Evolutionary conservation across 2,329 filamentous ascomycete genomes (phyloP).

Genomic region (Exophiala dermatitidis): DNA sequence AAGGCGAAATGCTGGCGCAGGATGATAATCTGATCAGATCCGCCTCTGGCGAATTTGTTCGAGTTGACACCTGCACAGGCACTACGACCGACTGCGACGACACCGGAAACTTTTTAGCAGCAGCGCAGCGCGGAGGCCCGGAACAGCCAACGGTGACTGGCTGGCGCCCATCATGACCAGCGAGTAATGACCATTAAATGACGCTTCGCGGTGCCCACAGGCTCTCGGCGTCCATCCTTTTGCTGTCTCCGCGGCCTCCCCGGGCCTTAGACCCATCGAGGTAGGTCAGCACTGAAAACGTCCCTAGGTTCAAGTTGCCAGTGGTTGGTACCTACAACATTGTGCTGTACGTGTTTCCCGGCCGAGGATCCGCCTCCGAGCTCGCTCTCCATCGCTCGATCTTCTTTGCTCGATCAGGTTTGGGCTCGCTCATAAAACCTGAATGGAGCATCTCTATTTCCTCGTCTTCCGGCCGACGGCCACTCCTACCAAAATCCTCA

Average conservation of each 20-base stretch:
- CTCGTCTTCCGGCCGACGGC: not conserved
- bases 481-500: not conserved
- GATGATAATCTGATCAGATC: not conserved
- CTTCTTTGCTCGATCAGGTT: constrained; percentile 2
- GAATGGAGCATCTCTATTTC: not conserved
- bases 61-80: not conserved
- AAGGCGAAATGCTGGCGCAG: constrained; percentile 10
- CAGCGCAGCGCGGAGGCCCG: not conserved
- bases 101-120: constrained; percentile 1
- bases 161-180: not conserved
- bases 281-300: not conserved
- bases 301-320: not conserved
- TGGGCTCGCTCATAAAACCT: constrained; percentile 4
- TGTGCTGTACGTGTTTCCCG: too few relatives aligned
- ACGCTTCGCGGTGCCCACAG: not conserved
- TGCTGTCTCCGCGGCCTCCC: constrained; percentile 6
- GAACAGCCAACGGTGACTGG: not conserved
- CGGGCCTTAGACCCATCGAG: not conserved
- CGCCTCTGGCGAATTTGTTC: constrained; percentile 15
- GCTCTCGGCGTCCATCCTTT: not conserved
- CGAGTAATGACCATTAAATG: not conserved
- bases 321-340: too few relatives aligned
- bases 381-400: constrained; percentile 6
- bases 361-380: not conserved
- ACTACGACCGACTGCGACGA: too few relatives aligned